Percentiles rank a stretch among this genome's conserved stretches.
phyloP scores from a whole-genome alignment of 2,329 filamentous ascomycete species.

The Beauveria caledonica region DNA sequence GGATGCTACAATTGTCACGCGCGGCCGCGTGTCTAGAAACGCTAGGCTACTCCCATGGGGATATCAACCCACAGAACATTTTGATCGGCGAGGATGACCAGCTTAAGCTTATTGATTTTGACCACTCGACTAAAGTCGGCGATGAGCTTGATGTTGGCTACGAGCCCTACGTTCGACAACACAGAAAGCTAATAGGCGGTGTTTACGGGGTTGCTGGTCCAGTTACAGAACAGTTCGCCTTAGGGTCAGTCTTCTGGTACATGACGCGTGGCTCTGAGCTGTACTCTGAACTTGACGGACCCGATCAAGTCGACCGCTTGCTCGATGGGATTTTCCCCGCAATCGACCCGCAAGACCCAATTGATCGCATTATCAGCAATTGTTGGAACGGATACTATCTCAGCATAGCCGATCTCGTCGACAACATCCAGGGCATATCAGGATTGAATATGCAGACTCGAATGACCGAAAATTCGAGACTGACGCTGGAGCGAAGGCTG shows the following conservation, averaged over 20 bases:
- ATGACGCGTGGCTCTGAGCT: conserved; percentile 14
- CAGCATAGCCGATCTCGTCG: conserved; percentile 10
- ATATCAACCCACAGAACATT: conserved; percentile 17
- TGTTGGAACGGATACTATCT: conserved; percentile 14
- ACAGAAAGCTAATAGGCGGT: conserved; percentile 5
- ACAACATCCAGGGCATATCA: conserved; percentile 8
- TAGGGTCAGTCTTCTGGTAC: conserved; percentile 17
- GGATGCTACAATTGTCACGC: conserved; percentile 14
- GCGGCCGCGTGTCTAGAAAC: conserved; percentile 13
- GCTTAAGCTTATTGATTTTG: conserved; percentile 16
- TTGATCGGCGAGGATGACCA: conserved; percentile 14
- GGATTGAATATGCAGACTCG: not conserved
- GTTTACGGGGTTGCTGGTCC: conserved; percentile 13
- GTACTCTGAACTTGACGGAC: conserved; percentile 14
- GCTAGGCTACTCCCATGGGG: conserved; percentile 14
- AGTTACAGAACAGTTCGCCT: conserved; percentile 15
- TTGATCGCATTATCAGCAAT: conserved; percentile 15
- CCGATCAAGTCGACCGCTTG: conserved; percentile 12
- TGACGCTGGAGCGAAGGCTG: not conserved
- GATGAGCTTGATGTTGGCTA: conserved; percentile 14
- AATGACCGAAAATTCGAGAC: not conserved
- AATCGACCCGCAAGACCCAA: conserved; percentile 8
- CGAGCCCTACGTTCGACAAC: conserved; percentile 16
- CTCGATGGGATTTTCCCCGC: conserved; percentile 12
- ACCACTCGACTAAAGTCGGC: conserved; percentile 12